Evolutionary conservation across 2,329 filamentous ascomycete genomes (phyloP).

Genomic region (Nigrograna mackinnonii): DNA sequence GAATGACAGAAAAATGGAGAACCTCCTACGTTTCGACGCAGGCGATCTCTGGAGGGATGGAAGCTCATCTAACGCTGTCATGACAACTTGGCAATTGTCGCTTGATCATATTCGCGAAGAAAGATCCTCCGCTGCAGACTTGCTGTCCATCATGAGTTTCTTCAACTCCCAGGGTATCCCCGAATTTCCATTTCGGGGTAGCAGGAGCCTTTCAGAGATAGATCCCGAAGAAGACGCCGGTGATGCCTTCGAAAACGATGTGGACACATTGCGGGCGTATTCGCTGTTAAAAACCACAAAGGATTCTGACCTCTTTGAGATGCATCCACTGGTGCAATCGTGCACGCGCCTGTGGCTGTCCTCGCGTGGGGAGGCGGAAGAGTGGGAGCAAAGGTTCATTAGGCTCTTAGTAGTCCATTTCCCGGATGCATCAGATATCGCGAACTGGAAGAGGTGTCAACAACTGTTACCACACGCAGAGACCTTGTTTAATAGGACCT

Average conservation of each 20-base stretch:
- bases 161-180: conserved; percentile 50
- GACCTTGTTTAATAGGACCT: conserved; percentile 6
- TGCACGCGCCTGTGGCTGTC: conserved; percentile 17
- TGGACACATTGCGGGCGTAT: conserved; percentile 16
- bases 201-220: conserved; percentile 4
- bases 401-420: conserved; percentile 13
- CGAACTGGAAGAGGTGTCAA: conserved; percentile 16
- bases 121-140: conserved; percentile 40
- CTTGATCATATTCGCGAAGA: conserved; percentile 37
- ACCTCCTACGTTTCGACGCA: conserved; percentile 22
- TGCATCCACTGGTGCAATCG: conserved; percentile 21
- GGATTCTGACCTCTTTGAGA: conserved; percentile 7
- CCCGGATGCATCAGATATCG: no score
- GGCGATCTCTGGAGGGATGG: conserved; percentile 37
- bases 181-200: conserved; percentile 26
- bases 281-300: conserved; percentile 12
- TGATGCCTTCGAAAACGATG: conserved; percentile 13
- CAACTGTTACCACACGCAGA: conserved; percentile 17
- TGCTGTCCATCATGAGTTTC: conserved; percentile 53
- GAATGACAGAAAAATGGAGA: conserved; percentile 29
- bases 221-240: conserved; percentile 2
- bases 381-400: conserved; percentile 14
- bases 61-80: conserved; percentile 38
- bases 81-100: conserved; percentile 40
- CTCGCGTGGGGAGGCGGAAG: conserved; percentile 5